Evolutionary conservation across 495 filamentous ascomycete species (phyloP).

Genomic region (Hyaloscypha finlandica): DNA sequence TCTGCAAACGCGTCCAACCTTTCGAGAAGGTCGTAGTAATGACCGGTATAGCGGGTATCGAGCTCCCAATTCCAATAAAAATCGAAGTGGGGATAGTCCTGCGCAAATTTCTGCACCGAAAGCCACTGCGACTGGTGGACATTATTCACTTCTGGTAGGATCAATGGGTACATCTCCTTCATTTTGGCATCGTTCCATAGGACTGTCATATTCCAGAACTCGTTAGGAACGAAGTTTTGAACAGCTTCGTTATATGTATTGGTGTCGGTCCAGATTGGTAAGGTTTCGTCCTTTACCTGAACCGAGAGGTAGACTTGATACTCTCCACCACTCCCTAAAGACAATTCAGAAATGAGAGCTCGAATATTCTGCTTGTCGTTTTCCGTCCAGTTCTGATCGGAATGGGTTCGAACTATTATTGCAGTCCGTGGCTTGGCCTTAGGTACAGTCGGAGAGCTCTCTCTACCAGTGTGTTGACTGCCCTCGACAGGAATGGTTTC

Average conservation of each 20-base stretch:
- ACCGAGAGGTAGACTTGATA: slow-evolving; percentile 77
- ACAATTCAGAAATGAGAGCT: slow-evolving; percentile 71
- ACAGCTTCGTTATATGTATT: slow-evolving; percentile 55
- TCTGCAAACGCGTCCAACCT: slow-evolving; percentile 58
- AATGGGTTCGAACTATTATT: slow-evolving; percentile 68
- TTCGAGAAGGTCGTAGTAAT: slow-evolving; percentile 70
- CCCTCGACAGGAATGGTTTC: slow-evolving; percentile 20
- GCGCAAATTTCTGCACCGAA: slow-evolving; percentile 64
- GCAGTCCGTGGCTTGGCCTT: slow-evolving; percentile 55
- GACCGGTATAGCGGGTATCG: slow-evolving; percentile 69
- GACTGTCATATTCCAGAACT: slow-evolving; percentile 66
- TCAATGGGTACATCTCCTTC: slow-evolving; percentile 57
- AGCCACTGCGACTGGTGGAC: slow-evolving; percentile 57
- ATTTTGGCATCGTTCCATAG: slow-evolving; percentile 66
- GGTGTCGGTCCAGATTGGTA: slow-evolving; percentile 56
- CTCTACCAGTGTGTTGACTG: not conserved
- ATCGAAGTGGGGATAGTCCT: slow-evolving; percentile 69
- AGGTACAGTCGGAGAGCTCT: not conserved
- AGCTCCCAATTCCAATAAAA: slow-evolving; percentile 79
- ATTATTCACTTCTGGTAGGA: slow-evolving; percentile 41
- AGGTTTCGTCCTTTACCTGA: slow-evolving; percentile 62
- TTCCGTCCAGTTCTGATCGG: slow-evolving; percentile 65
- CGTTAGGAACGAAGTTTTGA: slow-evolving; percentile 56
- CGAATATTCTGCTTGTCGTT: slow-evolving; percentile 74
- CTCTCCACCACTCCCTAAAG: slow-evolving; percentile 70